Evolutionary conservation across 1,139 yeast genomes (phyloP), one percentile per base, ranked within the genome.

Genomic region (Scheffersomyces cryptocercus): DNA sequence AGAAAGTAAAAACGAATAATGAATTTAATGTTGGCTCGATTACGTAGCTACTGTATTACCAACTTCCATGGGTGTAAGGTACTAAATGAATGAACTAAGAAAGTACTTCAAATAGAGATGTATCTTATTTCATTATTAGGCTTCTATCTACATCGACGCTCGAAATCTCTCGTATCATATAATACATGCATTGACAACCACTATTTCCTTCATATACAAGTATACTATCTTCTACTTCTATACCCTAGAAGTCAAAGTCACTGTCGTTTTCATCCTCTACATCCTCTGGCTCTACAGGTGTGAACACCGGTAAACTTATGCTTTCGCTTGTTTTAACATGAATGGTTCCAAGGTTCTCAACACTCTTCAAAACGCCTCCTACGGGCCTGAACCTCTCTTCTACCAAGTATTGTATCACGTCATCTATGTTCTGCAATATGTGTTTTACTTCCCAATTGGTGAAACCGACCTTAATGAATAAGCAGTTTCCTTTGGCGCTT

Each of bases 301-400:
- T 50, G 51, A 52, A 52, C 30, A 74, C 61, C 1, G 78, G 78
- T 54, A 85, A 67, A 65, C 88, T 81, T 26, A 75, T 70, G 64
- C 89, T 83, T 36, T 81, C 84, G 43, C 77, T 73, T 0, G 88
- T 82, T 61, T 84, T 84, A 20, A 85, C 68, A 54, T 79, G 79
- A 14, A 82, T 63, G 34, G 81, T 79, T 9, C 68, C 70, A 26
- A 85, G 61, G 44, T 74, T 72, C 28, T 61, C 59, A 34, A 68
- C 60, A 14, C 67, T 65, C 40, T 66, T 67, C 36, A 84, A 62
- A 11, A 80, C 56, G 0, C 89, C 89, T 1, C 88, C 88, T 36
- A 80, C 74, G 0, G 87, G 86, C 47, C 59, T 67, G 51, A 67
- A 68, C 43, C 74, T 70, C 6, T 66, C 70, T 35, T 76, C 75